Base-by-base conservation (phyloP, 345 rosid genomes). In the Aurinia saxatilis region DNA sequence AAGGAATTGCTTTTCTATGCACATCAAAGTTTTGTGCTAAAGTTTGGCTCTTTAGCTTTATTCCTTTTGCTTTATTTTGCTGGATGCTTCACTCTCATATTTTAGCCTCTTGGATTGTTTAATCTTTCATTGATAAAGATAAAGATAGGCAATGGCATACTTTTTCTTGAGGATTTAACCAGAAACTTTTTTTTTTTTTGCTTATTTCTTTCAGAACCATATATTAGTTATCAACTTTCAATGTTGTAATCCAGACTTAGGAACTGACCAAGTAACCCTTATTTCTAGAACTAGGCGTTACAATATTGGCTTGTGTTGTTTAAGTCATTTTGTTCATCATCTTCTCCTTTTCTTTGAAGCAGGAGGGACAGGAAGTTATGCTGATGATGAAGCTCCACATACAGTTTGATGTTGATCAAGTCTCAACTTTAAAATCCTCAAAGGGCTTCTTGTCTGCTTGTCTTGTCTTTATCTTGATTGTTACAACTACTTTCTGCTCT, bases 41-140 rank as follows among this genome's bases (percentile, higher is more conserved):
- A 78, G 62, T 27, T 57, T 52, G 68, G 35, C 46, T 64, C 74
- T 48, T 73, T 73, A 70, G 67, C 68, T 77, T 81, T 72, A 64
- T 77, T 68, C 67, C 50, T 63, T 72, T 46, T 58, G 65, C 65
- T 57, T 63, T 71, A 38, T 10, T 47, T 54, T 45, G 70, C 31
- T 63, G 35, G 53, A 71, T 71, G 70, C 65, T 71, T 71, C 70
- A 31, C 10, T 63, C 58, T 71, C 53, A 39, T 48, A 56, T 57
- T 52, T 57, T 49, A 40, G 59, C 65, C 64, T 71, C 63, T 64
- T 31, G 41, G 54, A 12, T 57, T 70, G 74, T 70, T 70, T 63
- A 55, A 63, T 55, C 46, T 63, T 65, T 34, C 70, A 48, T 33
- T 63, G 48, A 41, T 57, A 56, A 63, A 63, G 70, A 56, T 63